Evolutionary conservation across 2,329 filamentous ascomycete genomes (phyloP), one percentile per base, ranked within the genome.

Genomic region (Mycosphaerella sp.): DNA sequence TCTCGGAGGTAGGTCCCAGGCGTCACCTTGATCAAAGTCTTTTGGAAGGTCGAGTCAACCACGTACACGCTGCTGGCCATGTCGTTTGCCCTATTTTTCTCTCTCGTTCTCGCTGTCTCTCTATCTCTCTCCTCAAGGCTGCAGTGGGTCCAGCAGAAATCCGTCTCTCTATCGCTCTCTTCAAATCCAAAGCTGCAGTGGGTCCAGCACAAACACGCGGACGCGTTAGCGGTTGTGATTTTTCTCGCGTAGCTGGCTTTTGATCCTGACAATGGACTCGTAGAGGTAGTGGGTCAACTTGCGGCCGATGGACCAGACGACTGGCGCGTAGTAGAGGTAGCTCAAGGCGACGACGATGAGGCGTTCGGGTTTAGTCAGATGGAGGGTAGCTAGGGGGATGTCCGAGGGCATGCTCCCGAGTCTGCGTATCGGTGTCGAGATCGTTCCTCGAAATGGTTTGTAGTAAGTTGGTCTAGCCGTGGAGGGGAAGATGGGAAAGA

Each of bases 1-100:
- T 96, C 91, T 54, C 86, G 86, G 63, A 98, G 75, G 64, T 89
- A 86, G 59, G 85, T 95, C 53, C 80, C 80, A 0, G 90, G 89
- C 0, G 80, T 86, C 53, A 93, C 91, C 72, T 95, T 95, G 71
- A 98, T 78, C 41, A 82, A 87, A 48, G 84, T 81, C 64, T 89
- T 82, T 62, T 87, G 84, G 63, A 91, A 80, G 63, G 88, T 84
- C 39, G 86, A 83, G 69, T 92, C 85, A 61, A 95, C 84, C 50
- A 97, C 89, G 63, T 91, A 86, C 55, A 97, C 89, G 69, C 54
- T 44, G 34, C 34, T 55, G 11, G 93, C 87, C 50, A 90, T 83
- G 89, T 95, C 95, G 40, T 32, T 10, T n/a, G 10, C 38, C 34
- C 2, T 38, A 3, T 44, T 3, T 42, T 17, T 21, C 23, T 21